Evolutionary conservation across 306 rosid species (phyloP), one percentile per base, ranked within the genome.

Genomic region (Cicer arietinum): DNA sequence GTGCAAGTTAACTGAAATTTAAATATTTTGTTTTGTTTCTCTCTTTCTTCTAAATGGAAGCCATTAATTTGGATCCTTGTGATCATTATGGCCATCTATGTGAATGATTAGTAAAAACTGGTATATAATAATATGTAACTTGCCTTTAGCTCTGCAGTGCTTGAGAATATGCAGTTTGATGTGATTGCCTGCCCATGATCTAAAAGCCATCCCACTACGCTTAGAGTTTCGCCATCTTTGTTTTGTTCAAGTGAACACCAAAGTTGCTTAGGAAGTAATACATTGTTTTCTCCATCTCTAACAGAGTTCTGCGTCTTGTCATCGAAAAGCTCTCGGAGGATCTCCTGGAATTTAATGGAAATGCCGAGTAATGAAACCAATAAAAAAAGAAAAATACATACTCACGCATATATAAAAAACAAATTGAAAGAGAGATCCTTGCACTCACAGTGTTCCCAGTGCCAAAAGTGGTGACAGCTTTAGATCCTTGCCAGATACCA

Each of bases 121-220:
- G 51, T 8, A 47, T 45, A 80, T 5, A 17, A 13, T 44, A 39
- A 52, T 53, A 51, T 65, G 39, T 48, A 84, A 84, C 96, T 92
- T 85, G 81, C 99, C 99, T 95, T 84, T 35, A 85, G 72, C 73
- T 64, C 79, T 44, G 87, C 84, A 2, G 87, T 67, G 81, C 84
- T 74, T 43, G 97, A 89, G 84, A 95, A 92, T 71, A 85, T 80
- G 90, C 91, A 88, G 48, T 85, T 88, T 61, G 98, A 89, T 81
- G 97, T 86, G 71, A 95, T 84, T 73, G 92, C 92, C 66, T 54
- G 84, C 35, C 91, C 93, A 35, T 81, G 75, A 77, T 84, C 90
- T n/a, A 88, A 78, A 83, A 95, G 85, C 97, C 99, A 95, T 71
- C 99, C 99, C 18, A 88, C 97, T 83, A 90, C 98, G 63, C 91